Conservation (phyloP, 176 grass and related monocot genomes). For the Eleusine indica region DNA sequence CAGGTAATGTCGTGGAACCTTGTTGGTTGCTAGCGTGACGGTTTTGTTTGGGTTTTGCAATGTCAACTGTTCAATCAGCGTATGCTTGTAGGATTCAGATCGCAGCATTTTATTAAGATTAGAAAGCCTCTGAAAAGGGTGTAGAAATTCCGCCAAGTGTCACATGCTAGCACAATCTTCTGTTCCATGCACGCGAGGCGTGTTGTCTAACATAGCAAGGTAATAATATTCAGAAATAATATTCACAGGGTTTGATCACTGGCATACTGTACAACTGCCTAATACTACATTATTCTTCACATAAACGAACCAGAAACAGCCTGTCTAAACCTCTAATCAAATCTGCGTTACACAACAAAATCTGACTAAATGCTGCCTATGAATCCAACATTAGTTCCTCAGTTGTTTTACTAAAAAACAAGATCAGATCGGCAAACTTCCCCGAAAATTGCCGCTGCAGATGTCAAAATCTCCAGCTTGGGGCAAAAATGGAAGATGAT, state of each 20-base stretch:
- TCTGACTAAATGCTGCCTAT: constrained; percentile 34
- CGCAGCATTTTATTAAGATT: too few species aligned
- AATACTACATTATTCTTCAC: constrained; percentile 44
- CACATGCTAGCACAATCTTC: too few species aligned
- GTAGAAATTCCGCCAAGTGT: too few species aligned
- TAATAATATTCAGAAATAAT: constrained; percentile 19
- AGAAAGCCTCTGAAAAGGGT: too few species aligned
- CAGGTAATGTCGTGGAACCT: not conserved
- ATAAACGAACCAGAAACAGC: constrained; percentile 25
- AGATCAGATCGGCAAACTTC: not conserved
- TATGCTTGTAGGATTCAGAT: not conserved
- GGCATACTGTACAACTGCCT: constrained; percentile 48
- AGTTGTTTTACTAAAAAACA: constrained; percentile 12
- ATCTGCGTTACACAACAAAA: constrained; percentile 24
- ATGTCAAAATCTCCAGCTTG: constrained; percentile 15
- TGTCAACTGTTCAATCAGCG: not conserved
- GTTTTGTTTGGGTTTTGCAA: not conserved
- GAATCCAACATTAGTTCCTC: constrained; percentile 9
- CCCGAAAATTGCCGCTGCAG: constrained; percentile 8
- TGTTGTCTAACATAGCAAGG: not conserved
- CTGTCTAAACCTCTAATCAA: constrained; percentile 14
- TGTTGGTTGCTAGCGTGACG: not conserved
- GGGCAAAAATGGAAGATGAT: constrained; percentile 10
- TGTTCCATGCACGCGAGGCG: too few species aligned
- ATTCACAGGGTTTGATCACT: constrained; percentile 27